These are phyloP conservation scores for Penicillium hesseltinei DNA, from an alignment of 2,329 filamentous ascomycete species.

Conservation along the genomic window DNA sequence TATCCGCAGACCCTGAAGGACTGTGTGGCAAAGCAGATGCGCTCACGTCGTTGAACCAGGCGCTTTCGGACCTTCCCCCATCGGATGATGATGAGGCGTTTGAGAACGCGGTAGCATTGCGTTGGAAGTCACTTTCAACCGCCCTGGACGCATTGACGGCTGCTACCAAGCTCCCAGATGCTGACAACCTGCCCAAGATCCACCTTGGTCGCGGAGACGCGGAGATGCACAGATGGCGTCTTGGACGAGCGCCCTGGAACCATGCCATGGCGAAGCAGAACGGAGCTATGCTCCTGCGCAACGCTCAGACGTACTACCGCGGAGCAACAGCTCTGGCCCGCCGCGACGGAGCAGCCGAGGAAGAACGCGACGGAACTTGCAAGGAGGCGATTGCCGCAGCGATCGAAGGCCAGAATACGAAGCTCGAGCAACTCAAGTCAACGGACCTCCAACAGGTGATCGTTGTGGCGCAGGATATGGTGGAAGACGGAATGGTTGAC, in stretches of 20 bases:
- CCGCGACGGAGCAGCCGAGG: conserved; percentile 43
- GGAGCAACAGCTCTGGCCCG: conserved; percentile 48
- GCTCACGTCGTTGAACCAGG: conserved; percentile 54
- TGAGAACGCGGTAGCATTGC: conserved; percentile 32
- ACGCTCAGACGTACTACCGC: conserved; percentile 59
- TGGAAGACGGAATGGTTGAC: conserved; percentile 52
- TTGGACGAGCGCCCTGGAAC: conserved; percentile 48
- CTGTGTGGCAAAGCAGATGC: conserved; percentile 58
- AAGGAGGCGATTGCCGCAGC: conserved; percentile 52
- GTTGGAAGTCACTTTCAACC: conserved; percentile 55
- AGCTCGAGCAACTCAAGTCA: conserved; percentile 40
- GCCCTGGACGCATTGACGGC: conserved; percentile 52
- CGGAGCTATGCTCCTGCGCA: conserved; percentile 50
- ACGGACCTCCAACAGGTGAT: conserved; percentile 39
- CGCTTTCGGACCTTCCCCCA: conserved; percentile 39
- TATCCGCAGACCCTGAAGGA: conserved; percentile 47
- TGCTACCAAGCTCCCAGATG: conserved; percentile 52
- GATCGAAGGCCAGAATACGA: conserved; percentile 41
- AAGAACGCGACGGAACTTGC: conserved; percentile 45
- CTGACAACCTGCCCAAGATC: conserved; percentile 52
- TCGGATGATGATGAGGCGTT: conserved; percentile 29
- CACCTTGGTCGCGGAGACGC: conserved; percentile 56
- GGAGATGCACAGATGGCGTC: conserved; percentile 54
- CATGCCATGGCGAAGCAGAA: conserved; percentile 46
- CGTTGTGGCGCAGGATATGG: conserved; percentile 50